phyloP scores from a whole-genome alignment of 2,329 filamentous ascomycete genomes.

The Tothia fuscella region DNA sequence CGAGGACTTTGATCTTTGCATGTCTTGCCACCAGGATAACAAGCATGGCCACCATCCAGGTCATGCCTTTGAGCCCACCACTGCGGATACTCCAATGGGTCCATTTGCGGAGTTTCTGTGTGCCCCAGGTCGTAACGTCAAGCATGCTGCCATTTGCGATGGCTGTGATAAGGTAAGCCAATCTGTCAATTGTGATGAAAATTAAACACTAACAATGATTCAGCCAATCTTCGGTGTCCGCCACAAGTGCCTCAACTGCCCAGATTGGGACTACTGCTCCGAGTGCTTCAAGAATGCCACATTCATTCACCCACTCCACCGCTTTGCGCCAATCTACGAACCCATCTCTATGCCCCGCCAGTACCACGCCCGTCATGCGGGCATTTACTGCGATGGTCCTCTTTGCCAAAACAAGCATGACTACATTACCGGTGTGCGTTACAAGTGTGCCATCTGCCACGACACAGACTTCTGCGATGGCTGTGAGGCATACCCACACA shows the following conservation, averaged over 20 bases:
- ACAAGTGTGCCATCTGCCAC: constrained; percentile 94
- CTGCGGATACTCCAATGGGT: constrained; percentile 50
- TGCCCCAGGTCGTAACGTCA: constrained; percentile 64
- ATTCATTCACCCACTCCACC: constrained; percentile 66
- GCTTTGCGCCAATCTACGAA: constrained; percentile 81
- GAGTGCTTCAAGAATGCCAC: constrained; percentile 57
- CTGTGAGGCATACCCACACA: constrained; percentile 79
- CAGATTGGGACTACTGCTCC: constrained; percentile 92
- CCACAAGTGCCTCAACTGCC: constrained; percentile 93
- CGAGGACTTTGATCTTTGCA: constrained; percentile 86
- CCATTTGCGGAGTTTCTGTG: constrained; percentile 55
- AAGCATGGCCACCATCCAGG: constrained; percentile 84
- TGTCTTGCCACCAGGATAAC: constrained; percentile 61
- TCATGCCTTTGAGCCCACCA: constrained; percentile 64
- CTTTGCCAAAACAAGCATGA: constrained; percentile 55
- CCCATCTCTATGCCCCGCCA: constrained; percentile 40
- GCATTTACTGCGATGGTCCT: constrained; percentile 91
- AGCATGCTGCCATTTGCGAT: constrained; percentile 86
- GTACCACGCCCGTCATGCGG: constrained; percentile 50
- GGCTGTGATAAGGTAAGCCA: constrained; percentile 62
- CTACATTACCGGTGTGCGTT: constrained; percentile 73
- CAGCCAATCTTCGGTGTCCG: constrained; percentile 74
- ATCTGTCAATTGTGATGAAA: background rate
- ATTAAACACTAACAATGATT: constrained; percentile 16
- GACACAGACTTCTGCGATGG: constrained; percentile 91